phyloP scores from a whole-genome alignment of 2,329 filamentous ascomycete genomes.

The Reticulascus tulasneorum region DNA sequence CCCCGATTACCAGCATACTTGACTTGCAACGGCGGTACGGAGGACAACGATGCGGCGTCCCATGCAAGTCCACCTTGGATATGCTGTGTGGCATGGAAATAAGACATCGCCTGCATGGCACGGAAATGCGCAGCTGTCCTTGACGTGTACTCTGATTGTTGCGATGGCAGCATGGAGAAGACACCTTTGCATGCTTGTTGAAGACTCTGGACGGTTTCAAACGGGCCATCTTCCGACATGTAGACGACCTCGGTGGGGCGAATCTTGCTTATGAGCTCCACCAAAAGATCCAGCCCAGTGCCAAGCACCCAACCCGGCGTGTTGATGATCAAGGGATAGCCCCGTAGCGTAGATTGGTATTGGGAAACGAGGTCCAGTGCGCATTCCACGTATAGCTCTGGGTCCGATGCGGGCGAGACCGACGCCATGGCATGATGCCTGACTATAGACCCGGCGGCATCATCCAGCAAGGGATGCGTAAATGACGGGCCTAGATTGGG shows the following conservation, averaged over 20 bases:
- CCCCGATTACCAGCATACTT: constrained; percentile 51
- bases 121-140: constrained; percentile 63
- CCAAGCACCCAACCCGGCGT: constrained; percentile 72
- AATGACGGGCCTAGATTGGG: constrained; percentile 66
- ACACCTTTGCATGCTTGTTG: constrained; percentile 36
- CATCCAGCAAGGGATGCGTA: constrained; percentile 46
- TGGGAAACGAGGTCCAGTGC: constrained; percentile 57
- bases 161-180: constrained; percentile 55
- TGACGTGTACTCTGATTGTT: constrained; percentile 49
- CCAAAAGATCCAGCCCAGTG: constrained; percentile 62
- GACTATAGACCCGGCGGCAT: constrained; percentile 37
- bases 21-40: constrained; percentile 57
- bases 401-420: constrained; percentile 61
- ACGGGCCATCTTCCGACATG: constrained; percentile 61
- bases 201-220: constrained; percentile 52
- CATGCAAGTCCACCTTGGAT: constrained; percentile 35
- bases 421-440: constrained; percentile 65
- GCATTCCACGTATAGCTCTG: constrained; percentile 63
- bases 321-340: constrained; percentile 64
- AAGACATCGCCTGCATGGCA: constrained; percentile 75
- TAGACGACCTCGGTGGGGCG: constrained; percentile 62
- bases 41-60: constrained; percentile 52
- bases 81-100: constrained; percentile 54
- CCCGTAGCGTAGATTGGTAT: constrained; percentile 41
- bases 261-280: constrained; percentile 49